Conservation (phyloP, 106 monocot species). For the Allium cepa region DNA sequence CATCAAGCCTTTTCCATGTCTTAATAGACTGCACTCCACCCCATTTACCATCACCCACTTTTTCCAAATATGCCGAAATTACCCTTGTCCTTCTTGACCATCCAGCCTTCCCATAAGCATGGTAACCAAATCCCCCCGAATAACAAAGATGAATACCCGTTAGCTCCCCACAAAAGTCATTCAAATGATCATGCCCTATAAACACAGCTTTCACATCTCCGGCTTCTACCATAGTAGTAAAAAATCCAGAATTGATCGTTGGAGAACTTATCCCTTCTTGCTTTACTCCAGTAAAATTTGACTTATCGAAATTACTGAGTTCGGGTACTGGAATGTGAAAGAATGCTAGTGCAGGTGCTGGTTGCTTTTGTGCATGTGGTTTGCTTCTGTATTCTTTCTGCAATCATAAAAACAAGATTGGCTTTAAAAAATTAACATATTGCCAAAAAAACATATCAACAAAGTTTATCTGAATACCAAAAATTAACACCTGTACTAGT, state of each 20-base stretch:
- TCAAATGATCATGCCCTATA: conserved; percentile 83
- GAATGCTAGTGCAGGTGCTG: conserved; percentile 67
- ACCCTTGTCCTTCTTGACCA: conserved; percentile 95
- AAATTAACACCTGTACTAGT: conserved; percentile 34
- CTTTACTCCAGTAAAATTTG: conserved; percentile 70
- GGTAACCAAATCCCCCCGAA: conserved; percentile 90
- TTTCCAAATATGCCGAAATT: conserved; percentile 52
- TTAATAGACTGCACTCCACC: conserved; percentile 76
- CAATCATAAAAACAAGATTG: not conserved
- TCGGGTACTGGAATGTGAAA: conserved; percentile 97
- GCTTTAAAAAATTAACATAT: too few relatives aligned
- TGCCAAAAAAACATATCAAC: too few relatives aligned
- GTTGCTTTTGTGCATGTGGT: conserved; percentile 35
- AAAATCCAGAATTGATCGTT: conserved; percentile 79
- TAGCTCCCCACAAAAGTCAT: conserved; percentile 84
- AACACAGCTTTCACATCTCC: conserved; percentile 87
- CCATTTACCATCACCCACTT: conserved; percentile 53
- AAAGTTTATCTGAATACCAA: too few relatives aligned
- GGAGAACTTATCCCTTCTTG: conserved; percentile 80
- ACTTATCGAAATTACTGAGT: conserved; percentile 33
- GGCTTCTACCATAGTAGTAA: conserved; percentile 66
- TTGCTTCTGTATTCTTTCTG: conserved; percentile 55
- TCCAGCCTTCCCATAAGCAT: conserved; percentile 95
- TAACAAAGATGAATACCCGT: conserved; percentile 72
- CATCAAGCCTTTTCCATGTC: conserved; percentile 94